phyloP scores from a whole-genome alignment of 164 flowering plant species.

The Pachysandra terminalis region DNA sequence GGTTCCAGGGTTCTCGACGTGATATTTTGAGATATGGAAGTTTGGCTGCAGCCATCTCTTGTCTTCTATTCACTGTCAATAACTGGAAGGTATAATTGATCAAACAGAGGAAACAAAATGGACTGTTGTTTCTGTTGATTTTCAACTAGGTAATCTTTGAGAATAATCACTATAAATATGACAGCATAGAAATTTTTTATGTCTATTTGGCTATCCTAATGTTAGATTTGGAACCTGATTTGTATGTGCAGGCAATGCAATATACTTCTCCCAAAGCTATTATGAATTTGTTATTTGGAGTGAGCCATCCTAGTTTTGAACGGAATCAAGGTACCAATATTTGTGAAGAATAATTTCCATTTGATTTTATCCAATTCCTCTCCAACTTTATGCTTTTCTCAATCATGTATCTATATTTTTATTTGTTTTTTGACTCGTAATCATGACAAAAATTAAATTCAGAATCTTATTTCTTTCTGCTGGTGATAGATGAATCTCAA shows the following conservation, averaged over 20 bases:
- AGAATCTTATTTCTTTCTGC: slow-evolving; percentile 4
- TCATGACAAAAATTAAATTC: slow-evolving; percentile 5
- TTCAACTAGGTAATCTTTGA: background rate
- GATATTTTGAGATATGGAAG: slow-evolving; percentile 86
- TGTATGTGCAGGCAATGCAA: slow-evolving; percentile 83
- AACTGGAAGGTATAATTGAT: slow-evolving; percentile 85
- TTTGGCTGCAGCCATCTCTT: slow-evolving; percentile 70
- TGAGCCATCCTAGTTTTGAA: slow-evolving; percentile 41
- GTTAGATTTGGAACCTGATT: slow-evolving; percentile 20
- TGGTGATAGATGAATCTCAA: slow-evolving; percentile 43
- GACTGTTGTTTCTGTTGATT: background rate
- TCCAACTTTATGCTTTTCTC: background rate
- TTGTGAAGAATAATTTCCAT: background rate
- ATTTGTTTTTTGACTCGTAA: slow-evolving; percentile 4
- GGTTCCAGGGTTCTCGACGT: slow-evolving; percentile 92
- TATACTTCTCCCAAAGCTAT: slow-evolving; percentile 89
- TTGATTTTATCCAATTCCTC: background rate
- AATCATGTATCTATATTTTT: background rate
- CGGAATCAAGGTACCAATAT: slow-evolving; percentile 43
- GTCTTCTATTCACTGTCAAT: slow-evolving; percentile 50
- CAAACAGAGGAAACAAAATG: background rate
- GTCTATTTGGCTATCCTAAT: slow-evolving; percentile 1
- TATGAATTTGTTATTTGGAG: slow-evolving; percentile 72
- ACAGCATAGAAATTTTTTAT: background rate
- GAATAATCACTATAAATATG: background rate